Percentiles rank a stretch among this genome's conserved stretches.
Evolutionary conservation across 2,329 filamentous ascomycete genomes (phyloP).

Genomic region (Chalaropsis thielavioides): DNA sequence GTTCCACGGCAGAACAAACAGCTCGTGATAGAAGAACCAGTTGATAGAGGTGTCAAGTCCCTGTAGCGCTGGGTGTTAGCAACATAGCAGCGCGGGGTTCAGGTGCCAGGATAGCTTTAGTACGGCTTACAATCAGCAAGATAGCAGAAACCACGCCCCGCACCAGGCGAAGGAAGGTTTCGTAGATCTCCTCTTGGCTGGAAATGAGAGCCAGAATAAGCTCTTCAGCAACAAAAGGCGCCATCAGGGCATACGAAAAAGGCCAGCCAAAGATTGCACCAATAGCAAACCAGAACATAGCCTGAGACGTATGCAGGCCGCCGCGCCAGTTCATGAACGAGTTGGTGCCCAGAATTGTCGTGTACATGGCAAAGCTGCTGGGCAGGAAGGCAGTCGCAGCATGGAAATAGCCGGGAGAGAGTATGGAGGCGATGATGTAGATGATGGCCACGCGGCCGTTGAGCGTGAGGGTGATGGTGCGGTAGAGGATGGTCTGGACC

Average conservation of each 20-base stretch:
- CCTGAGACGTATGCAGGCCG: slow-evolving; percentile 63
- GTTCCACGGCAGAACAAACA: slow-evolving; percentile 70
- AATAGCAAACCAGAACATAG: slow-evolving; percentile 80
- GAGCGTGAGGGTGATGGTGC: slow-evolving; percentile 58
- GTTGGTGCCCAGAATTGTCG: slow-evolving; percentile 68
- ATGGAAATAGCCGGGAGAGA: slow-evolving; percentile 87
- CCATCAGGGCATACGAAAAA: slow-evolving; percentile 68
- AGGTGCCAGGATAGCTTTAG: neutral
- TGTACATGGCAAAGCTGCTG: slow-evolving; percentile 95
- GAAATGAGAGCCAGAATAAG: slow-evolving; percentile 41
- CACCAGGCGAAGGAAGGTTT: slow-evolving; percentile 45
- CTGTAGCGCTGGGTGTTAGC: slow-evolving; percentile 29
- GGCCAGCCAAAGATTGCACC: slow-evolving; percentile 87
- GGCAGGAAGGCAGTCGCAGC: slow-evolving; percentile 76
- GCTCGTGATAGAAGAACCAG: slow-evolving; percentile 69
- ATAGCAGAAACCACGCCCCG: slow-evolving; percentile 54
- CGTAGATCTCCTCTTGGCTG: slow-evolving; percentile 43
- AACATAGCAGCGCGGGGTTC: neutral
- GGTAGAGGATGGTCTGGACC: slow-evolving; percentile 70
- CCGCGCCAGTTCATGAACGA: slow-evolving; percentile 84
- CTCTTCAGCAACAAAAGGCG: slow-evolving; percentile 73
- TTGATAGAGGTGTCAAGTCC: slow-evolving; percentile 57
- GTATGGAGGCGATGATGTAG: slow-evolving; percentile 62
- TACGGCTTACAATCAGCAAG: slow-evolving; percentile 47
- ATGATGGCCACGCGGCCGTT: slow-evolving; percentile 74